These are phyloP conservation scores for Kwoniella europaea DNA, from an alignment of 768 basidiomycete genomes.

Conservation along the genomic window DNA sequence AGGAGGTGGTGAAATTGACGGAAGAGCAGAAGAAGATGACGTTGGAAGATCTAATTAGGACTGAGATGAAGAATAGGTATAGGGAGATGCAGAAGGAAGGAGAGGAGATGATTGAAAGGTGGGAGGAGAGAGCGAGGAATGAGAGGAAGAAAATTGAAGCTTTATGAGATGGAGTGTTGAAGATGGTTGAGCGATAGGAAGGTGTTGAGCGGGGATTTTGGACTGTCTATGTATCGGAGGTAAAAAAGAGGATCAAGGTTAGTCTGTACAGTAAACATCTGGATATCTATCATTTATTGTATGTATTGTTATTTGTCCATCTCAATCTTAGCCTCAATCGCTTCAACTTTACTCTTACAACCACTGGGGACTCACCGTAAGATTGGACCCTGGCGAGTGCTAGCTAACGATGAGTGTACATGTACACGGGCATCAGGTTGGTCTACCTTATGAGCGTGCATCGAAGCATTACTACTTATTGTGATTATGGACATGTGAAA, in stretches of 20 bases:
- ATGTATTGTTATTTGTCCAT: neutral
- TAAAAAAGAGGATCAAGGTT: too few relatives aligned
- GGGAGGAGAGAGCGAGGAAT: constrained; percentile 58
- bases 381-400: too few relatives aligned
- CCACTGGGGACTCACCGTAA: too few relatives aligned
- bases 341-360: too few relatives aligned
- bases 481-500: too few relatives aligned
- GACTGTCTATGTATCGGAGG: too few relatives aligned
- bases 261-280: neutral
- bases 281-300: neutral
- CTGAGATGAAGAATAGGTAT: constrained; percentile 73
- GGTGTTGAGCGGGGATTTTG: too few relatives aligned
- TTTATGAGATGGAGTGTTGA: neutral
- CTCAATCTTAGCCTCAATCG: too few relatives aligned
- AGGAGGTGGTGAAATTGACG: constrained; percentile 58
- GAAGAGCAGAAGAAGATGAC: constrained; percentile 78
- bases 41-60: constrained; percentile 79
- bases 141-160: constrained; percentile 24
- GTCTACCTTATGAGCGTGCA: too few relatives aligned
- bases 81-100: constrained; percentile 67
- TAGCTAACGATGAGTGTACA: too few relatives aligned
- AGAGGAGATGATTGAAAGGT: constrained; percentile 62
- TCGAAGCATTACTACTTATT: too few relatives aligned
- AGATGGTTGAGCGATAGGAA: neutral
- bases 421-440: too few relatives aligned